Evolutionary conservation across 805 yeast genomes (phyloP), one percentile per base, ranked within the genome.

Genomic region (Yamadazyma phyllophila): DNA sequence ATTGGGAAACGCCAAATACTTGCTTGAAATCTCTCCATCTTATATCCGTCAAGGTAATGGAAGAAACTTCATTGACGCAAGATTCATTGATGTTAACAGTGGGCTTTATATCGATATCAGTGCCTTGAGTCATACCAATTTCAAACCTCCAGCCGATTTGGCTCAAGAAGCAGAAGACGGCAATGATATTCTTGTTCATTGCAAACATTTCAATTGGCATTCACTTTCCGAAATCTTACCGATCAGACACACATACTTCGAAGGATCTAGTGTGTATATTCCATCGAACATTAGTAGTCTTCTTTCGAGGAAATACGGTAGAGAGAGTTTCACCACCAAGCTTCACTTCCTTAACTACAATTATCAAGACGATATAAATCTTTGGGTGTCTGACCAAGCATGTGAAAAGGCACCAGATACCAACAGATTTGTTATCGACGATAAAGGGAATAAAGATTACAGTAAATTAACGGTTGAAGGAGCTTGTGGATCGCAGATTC

Each of bases 51-150:
- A 73, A 48, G 66, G 76, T 13, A 71, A 73, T 49, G 81, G 81
- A 4, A 57, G 58, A 26, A 66, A 66, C 43, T 61, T 59, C 46
- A 66, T 67, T 20, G 71, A 67, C 45, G 72, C 69, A 8, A 51
- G 72, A 37, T 67, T 66, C 53, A 66, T 67, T 38, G 73, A 67
- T 39, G 56, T 63, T 3, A 59, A 62, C 41, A 54, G 67, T 10
- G 79, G 78, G 9, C 57, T 72, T 44, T 73, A 69, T 51, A 65
- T 74, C 44, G 80, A 75, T 54, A 68, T 75, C 4, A 63, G 74
- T 13, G 74, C 75, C 1, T 52, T 76, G 31, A 60, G 53, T 16
- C 60, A 59, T 44, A 51, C 66, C 37, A 52, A 61, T 55, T 51
- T 43, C 38, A 43, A 52, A 26, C 57, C 61, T 30, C 63, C 64